These are phyloP conservation scores for Arthrobotrys entomopaga DNA, from an alignment of 2,329 filamentous ascomycete species.

Conservation along the genomic window DNA sequence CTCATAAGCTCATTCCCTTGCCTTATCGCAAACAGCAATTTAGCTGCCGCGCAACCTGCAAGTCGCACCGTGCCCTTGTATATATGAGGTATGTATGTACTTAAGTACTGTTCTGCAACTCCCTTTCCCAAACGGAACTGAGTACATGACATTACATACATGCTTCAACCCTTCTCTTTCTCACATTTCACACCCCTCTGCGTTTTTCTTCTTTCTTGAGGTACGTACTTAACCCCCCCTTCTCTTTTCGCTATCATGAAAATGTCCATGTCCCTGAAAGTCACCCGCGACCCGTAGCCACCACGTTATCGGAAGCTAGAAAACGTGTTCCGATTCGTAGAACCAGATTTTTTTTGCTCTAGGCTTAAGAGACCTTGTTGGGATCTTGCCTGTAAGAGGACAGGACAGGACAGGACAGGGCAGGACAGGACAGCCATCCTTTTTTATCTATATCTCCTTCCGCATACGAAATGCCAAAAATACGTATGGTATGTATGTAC, in stretches of 20 bases:
- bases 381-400: slow-evolving; percentile 42
- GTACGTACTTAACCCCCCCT: not conserved
- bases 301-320: slow-evolving; percentile 54
- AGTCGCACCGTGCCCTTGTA: not conserved
- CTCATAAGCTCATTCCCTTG: slow-evolving; percentile 52
- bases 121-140: not conserved
- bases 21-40: slow-evolving; percentile 42
- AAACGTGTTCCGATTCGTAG: slow-evolving; percentile 54
- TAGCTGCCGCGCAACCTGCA: slow-evolving; percentile 20
- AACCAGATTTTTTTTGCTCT: slow-evolving; percentile 36
- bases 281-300: slow-evolving; percentile 51
- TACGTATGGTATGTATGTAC: no score
- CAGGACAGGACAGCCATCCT: no score
- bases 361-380: slow-evolving; percentile 11
- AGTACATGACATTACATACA: not conserved
- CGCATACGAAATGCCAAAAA: slow-evolving; percentile 4
- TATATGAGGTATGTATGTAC: not conserved
- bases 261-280: slow-evolving; percentile 52
- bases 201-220: not conserved
- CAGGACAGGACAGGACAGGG: no score
- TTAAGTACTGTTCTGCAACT: no score
- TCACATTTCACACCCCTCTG: not conserved
- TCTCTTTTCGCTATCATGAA: slow-evolving; percentile 18
- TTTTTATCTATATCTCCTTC: slow-evolving; percentile 32
- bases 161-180: slow-evolving; percentile 2